These are phyloP conservation scores for Magnusiomyces ingens DNA, from an alignment of 1,139 yeast genomes.

Conservation along the genomic window DNA sequence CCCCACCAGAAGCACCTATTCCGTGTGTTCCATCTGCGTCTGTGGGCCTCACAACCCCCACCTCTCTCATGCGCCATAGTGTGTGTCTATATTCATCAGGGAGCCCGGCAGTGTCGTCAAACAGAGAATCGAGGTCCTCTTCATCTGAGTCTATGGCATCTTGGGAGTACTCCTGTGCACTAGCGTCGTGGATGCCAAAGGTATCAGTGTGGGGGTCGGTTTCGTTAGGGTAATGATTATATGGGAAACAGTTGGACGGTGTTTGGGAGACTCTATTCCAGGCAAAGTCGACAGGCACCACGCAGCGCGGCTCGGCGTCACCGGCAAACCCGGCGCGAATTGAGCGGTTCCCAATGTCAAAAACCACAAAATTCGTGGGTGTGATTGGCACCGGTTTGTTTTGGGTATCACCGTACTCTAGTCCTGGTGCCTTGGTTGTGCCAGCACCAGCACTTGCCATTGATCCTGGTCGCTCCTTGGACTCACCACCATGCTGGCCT, in stretches of 20 bases:
- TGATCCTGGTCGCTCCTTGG: background rate
- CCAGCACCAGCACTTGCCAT: background rate
- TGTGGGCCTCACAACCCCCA: background rate
- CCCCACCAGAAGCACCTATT: background rate
- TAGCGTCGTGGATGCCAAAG: too few species aligned
- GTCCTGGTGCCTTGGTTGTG: too few species aligned
- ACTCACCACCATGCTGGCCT: background rate
- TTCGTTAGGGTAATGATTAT: too few species aligned
- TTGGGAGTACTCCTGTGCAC: too few species aligned
- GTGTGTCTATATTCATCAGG: background rate
- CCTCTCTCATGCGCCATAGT: conserved; percentile 10
- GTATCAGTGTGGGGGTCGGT: too few species aligned
- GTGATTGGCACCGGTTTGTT: background rate
- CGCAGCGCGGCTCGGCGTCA: conserved; percentile 11
- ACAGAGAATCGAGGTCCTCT: too few species aligned
- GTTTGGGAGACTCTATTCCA: conserved; percentile 9
- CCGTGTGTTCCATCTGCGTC: too few species aligned
- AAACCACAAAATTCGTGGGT: conserved; percentile 12
- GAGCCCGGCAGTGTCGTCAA: too few species aligned
- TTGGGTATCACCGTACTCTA: too few species aligned
- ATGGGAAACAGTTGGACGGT: background rate
- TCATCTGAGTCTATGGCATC: background rate
- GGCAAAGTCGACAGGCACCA: conserved; percentile 13
- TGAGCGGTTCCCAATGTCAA: conserved; percentile 15
- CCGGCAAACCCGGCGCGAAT: conserved; percentile 16